Evolutionary conservation across 2,329 filamentous ascomycete genomes (phyloP).

Genomic region (Coleophoma eucalyptorum): DNA sequence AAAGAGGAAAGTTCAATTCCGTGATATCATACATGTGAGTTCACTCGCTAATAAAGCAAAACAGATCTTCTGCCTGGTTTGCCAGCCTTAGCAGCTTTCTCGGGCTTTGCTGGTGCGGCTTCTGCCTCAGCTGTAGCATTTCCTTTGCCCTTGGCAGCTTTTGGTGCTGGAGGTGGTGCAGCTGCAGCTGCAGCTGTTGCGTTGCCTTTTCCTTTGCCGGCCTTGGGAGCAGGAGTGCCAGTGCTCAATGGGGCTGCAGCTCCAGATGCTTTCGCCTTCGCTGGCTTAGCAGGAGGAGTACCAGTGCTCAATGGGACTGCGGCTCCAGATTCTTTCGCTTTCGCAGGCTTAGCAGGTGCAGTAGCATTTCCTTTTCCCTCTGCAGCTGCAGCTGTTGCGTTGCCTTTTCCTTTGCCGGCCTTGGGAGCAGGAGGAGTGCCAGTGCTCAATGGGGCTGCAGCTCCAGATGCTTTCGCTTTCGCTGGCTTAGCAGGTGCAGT

Average conservation of each 20-base stretch:
- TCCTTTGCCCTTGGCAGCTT: neutral
- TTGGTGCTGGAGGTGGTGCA: neutral
- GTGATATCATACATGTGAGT: no score
- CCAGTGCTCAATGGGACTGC: neutral
- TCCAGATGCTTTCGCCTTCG: neutral
- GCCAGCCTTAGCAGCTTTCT: neutral
- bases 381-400: neutral
- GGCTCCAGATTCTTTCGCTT: neutral
- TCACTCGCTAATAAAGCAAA: no score
- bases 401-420: neutral
- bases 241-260: neutral
- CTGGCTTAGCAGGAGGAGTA: neutral
- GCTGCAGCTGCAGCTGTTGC: neutral
- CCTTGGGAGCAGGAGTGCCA: neutral
- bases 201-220: neutral
- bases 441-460: neutral
- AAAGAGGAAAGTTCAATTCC: no score
- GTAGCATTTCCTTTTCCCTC: neutral
- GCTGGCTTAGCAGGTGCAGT: neutral
- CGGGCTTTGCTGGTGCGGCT: neutral
- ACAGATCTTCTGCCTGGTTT: no score
- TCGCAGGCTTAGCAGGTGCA: neutral
- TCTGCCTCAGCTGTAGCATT: neutral
- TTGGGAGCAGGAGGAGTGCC: neutral
- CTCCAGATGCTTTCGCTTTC: no score